Conservation (phyloP, 1,139 yeast genomes). For the Suhomyces bolitotheri region DNA sequence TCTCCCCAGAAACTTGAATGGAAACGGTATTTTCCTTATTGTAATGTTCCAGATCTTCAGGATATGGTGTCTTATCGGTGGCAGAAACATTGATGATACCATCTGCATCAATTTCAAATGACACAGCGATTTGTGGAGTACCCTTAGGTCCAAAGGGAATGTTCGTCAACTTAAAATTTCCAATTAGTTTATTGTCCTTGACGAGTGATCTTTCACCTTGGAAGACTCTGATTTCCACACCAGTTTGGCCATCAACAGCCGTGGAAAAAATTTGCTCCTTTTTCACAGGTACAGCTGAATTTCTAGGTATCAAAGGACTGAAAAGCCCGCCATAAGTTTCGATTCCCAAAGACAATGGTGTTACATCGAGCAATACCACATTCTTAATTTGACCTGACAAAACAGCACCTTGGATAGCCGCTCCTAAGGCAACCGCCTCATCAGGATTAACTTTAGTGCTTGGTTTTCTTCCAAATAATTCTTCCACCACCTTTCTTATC, state of each 20-base stretch:
- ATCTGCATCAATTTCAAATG: constrained; percentile 78
- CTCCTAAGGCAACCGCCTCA: constrained; percentile 83
- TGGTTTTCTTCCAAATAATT: constrained; percentile 58
- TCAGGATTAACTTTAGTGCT: constrained; percentile 75
- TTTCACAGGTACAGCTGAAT: constrained; percentile 73
- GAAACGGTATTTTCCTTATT: constrained; percentile 46
- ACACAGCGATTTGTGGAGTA: constrained; percentile 70
- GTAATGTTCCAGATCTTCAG: constrained; percentile 30
- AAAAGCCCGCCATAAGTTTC: constrained; percentile 83
- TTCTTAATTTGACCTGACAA: constrained; percentile 68
- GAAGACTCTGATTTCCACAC: constrained; percentile 73
- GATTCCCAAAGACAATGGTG: constrained; percentile 76
- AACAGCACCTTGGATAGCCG: constrained; percentile 82
- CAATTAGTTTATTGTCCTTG: constrained; percentile 69
- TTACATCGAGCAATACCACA: constrained; percentile 74
- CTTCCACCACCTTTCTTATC: constrained; percentile 57
- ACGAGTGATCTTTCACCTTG: constrained; percentile 81
- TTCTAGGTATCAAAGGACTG: constrained; percentile 73
- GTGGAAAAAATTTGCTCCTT: constrained; percentile 74
- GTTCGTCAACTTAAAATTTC: constrained; percentile 65
- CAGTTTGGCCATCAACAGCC: constrained; percentile 83
- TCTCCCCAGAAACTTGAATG: constrained; percentile 68
- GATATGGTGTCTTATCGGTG: constrained; percentile 58
- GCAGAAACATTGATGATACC: constrained; percentile 80
- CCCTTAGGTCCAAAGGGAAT: constrained; percentile 78